A percentile compares a stretch with the other conserved stretches of the same genome.
Evolutionary conservation across 495 filamentous ascomycete species (phyloP).

Genomic region (Cercophora newfieldiana): DNA sequence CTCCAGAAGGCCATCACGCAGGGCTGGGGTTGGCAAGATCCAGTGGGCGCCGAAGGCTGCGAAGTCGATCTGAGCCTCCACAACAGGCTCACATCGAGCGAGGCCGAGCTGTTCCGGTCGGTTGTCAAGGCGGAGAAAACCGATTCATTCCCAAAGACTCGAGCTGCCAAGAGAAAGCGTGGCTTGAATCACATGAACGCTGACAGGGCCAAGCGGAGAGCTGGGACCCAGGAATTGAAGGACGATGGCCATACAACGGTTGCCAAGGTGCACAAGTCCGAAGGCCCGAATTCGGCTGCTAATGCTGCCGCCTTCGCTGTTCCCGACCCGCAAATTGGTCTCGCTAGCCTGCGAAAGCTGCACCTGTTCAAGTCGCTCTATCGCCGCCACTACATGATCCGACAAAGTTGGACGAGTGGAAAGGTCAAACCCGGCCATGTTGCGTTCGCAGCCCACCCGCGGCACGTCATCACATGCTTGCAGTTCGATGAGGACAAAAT

Average conservation of each 20-base stretch:
- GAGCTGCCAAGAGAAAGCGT: constrained; percentile 46
- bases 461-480: constrained; percentile 95
- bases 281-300: constrained; percentile 85
- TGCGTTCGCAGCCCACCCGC: constrained; percentile 91
- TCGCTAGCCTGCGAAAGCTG: constrained; percentile 73
- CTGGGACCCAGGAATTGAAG: constrained; percentile 41
- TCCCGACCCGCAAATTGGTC: constrained; percentile 76
- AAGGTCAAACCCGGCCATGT: constrained; percentile 88
- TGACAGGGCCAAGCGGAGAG: constrained; percentile 55
- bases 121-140: constrained; percentile 37
- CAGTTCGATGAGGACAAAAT: constrained; percentile 99
- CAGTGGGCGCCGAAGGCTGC: constrained; percentile 68
- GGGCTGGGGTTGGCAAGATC: constrained; percentile 99
- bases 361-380: constrained; percentile 98
- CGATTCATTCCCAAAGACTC: constrained; percentile 28
- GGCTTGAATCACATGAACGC: constrained; percentile 41
- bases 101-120: constrained; percentile 45
- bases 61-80: constrained; percentile 75
- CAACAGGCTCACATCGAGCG: constrained; percentile 48
- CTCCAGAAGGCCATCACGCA: constrained; percentile 81
- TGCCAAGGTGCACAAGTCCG: constrained; percentile 51
- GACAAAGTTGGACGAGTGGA: constrained; percentile 84
- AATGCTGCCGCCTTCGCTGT: constrained; percentile 77
- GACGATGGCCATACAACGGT: constrained; percentile 38
- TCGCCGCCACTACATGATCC: constrained; percentile 84